phyloP scores from a whole-genome alignment of 805 yeast species.

The Ascoidea tarda region DNA sequence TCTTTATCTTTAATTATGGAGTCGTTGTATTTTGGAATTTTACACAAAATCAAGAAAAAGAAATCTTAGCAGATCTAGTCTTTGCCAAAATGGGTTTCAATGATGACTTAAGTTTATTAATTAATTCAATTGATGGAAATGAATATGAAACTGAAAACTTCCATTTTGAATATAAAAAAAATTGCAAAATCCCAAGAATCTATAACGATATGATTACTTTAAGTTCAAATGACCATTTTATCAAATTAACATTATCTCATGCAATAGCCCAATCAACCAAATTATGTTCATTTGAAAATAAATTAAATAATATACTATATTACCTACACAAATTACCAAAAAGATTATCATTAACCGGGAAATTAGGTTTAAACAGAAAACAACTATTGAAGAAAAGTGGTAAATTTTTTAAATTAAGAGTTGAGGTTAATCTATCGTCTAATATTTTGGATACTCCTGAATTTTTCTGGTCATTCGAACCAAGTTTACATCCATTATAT shows the following conservation, averaged over 20 bases:
- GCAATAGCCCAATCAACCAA: conserved; percentile 96
- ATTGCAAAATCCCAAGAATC: conserved; percentile 54
- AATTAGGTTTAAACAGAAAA: conserved; percentile 69
- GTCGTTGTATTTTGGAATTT: conserved; percentile 98
- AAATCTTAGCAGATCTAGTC: conserved; percentile 78
- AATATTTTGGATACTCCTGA: conserved; percentile 91
- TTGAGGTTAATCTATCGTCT: conserved; percentile 85
- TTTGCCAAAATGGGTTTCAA: conserved; percentile 22
- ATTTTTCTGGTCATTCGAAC: conserved; percentile 92
- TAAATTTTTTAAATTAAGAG: conserved; percentile 74
- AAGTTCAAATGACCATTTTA: conserved; percentile 82
- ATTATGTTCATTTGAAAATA: conserved; percentile 77
- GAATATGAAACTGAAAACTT: conserved; percentile 84
- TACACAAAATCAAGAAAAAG: conserved; percentile 83
- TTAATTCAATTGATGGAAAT: conserved; percentile 69
- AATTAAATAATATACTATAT: conserved; percentile 73
- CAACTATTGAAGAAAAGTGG: conserved; percentile 85
- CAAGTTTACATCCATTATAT: conserved; percentile 87
- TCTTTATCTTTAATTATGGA: conserved; percentile 84
- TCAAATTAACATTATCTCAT: conserved; percentile 85
- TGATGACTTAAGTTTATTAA: conserved; percentile 35
- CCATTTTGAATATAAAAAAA: conserved; percentile 35
- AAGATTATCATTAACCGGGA: conserved; percentile 80
- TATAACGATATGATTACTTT: conserved; percentile 91
- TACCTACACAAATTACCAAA: conserved; percentile 86